Base-by-base conservation (phyloP, 108 stramenopile species). In the Skeletonema marinoi region DNA sequence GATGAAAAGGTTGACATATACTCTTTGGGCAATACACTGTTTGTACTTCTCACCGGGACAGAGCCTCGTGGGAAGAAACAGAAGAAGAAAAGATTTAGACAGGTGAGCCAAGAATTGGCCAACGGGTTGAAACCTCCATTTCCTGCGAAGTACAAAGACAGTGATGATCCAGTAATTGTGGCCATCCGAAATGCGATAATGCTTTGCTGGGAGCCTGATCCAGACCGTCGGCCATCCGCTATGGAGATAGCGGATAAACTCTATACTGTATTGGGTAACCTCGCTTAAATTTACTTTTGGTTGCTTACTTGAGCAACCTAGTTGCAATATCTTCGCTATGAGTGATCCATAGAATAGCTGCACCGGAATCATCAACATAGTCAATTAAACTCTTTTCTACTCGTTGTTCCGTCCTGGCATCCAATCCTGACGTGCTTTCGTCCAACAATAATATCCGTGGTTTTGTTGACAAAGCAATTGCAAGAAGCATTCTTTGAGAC, bases 1-100 rank as follows among this genome's bases (percentile, higher is more conserved):
- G 73, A 80, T n/a, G 94, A 93, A 81, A 90, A 89, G 68, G 89
- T 93, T 1, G 94, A 95, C 75, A 80, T 95, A 0, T 95, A 89
- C 69, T 78, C 91, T 17, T 68, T 95, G 66, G 94, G 94, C 3
- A 87, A 87, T 44, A 81, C 92, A 25, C 63, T 95, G 13, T 88
- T 85, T 66, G 82, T 89, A 30, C 82, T 92, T 31, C 51, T 93
- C 9, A 93, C 92, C 11, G 44, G 44, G 73, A 88, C 88, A 86
- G 88, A 46, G 3, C 44, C 65, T 63, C 17, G 17, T 63, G 85
- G 16, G 78, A 84, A 80, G 85, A 86, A n/a, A 61, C 73, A 39
- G 82, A 86, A 12, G 79, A 86, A 36, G 14, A n/a, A 19, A 19
- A 67, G 19, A 87, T 90, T n/a, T 2, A 31, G 17, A 17, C 69